Evolutionary conservation across 176 grass and related monocot genomes (phyloP).

Genomic region (Melocanna baccifera): DNA sequence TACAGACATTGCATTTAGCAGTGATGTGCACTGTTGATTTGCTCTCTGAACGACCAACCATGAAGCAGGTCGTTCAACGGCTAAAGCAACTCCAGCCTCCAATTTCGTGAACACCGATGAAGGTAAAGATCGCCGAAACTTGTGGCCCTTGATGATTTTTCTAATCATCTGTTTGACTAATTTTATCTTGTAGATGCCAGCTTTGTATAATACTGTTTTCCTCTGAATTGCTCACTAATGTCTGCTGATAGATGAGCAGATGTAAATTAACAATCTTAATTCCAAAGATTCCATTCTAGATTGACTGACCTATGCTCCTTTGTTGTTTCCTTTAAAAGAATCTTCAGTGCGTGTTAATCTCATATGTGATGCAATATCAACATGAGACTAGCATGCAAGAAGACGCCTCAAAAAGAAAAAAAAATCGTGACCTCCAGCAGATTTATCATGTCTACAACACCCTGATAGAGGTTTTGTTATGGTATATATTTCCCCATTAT

Average conservation of each 20-base stretch:
- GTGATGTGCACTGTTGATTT: constrained; percentile 92
- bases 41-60: constrained; percentile 72
- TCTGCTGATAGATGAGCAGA: constrained; percentile 62
- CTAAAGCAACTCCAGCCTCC: constrained; percentile 95
- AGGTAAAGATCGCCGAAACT: constrained; percentile 56
- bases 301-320: constrained; percentile 13
- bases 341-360: background rate
- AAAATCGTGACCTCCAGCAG: background rate
- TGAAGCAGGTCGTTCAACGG: constrained; percentile 89
- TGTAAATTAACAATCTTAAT: constrained; percentile 83
- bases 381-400: background rate
- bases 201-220: constrained; percentile 61
- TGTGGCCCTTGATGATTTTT: constrained; percentile 34
- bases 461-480: background rate
- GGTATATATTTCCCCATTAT: background rate
- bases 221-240: constrained; percentile 57
- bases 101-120: constrained; percentile 47
- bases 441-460: background rate
- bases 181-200: constrained; percentile 55
- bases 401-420: background rate
- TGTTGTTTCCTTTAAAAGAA: constrained; percentile 6
- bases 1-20: constrained; percentile 82
- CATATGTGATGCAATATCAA: background rate
- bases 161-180: constrained; percentile 57
- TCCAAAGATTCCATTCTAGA: constrained; percentile 44